phyloP scores from a whole-genome alignment of 495 filamentous ascomycete genomes.

The Tuber borchii region DNA sequence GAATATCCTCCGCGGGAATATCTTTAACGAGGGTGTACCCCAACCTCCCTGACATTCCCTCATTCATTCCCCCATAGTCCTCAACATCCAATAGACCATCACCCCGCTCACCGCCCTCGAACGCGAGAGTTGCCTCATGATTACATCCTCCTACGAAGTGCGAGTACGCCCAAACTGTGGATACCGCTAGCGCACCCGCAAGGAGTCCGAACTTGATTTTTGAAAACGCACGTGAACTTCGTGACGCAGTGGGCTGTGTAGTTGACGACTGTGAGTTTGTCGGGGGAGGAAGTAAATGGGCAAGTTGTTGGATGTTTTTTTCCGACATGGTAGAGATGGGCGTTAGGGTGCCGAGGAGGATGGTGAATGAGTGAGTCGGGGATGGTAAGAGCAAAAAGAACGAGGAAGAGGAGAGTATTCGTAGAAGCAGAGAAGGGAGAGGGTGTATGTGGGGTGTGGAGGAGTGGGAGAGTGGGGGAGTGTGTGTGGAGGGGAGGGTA shows the following conservation, averaged over 20 bases:
- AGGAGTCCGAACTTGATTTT: constrained; percentile 1
- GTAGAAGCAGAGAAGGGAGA: neutral
- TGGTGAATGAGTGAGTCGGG: neutral
- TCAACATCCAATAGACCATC: neutral
- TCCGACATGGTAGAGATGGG: neutral
- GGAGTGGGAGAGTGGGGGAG: neutral
- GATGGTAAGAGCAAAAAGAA: neutral
- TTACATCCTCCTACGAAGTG: neutral
- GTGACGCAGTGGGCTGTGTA: neutral
- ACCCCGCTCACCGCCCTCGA: neutral
- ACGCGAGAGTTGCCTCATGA: neutral
- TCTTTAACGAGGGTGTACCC: constrained; percentile 34
- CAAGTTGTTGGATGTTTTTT: neutral
- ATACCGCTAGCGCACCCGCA: neutral
- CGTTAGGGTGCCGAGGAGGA: neutral
- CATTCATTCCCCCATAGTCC: constrained; percentile 14
- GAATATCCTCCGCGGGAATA: constrained; percentile 24
- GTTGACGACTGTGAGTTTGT: neutral
- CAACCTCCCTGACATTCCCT: constrained; percentile 19
- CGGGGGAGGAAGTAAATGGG: neutral
- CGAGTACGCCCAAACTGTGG: neutral
- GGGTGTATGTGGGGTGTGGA: neutral
- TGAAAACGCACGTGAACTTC: neutral
- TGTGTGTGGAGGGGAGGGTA: neutral
- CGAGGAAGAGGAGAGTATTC: neutral